Evolutionary conservation across 495 filamentous ascomycete species (phyloP), one percentile per base, ranked within the genome.

Genomic region (Antarctomyces pellizariae): DNA sequence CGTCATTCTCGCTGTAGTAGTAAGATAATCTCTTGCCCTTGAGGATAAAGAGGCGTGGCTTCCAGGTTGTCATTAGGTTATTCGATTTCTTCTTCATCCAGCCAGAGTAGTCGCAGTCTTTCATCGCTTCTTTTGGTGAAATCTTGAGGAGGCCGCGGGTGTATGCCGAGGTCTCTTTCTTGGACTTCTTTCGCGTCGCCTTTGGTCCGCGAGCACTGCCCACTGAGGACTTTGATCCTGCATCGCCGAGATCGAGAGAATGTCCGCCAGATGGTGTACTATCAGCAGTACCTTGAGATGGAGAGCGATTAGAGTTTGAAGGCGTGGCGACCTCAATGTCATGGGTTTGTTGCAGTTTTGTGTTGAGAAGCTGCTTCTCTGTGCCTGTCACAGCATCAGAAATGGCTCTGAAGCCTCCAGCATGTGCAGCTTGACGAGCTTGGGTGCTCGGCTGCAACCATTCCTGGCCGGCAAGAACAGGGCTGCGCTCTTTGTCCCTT

Each of bases 41-140:
- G 17, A 99, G 58, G 12, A 95, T 74, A 41, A 99, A 99, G 17
- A 95, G 63, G 5, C 89, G 71, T 21, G 77, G 68, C 43, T 95
- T 95, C 89, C 89, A 99, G 1, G 79, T 91, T 2, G 78, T 75
- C 75, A 93, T 89, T 26, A 93, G 54, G 36, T 86, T 86, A 2
- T 78, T 79, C 25, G 78, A 90, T 41, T 82, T 71, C 62, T 99
- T 99, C 57, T 91, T 95, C 89, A 99, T 99, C 89, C 89, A 99
- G 13, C 89, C 89, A 36, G 70, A 80, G 41, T 83, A 99, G 39
- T 99, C 86, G 24, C 79, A 84, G 29, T 67, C 71, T 28, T 62
- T 52, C 49, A 92, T 83, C 33, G 86, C 79, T 43, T 90, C 77
- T 26, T 67, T 57, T 0, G 89, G 89, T 0, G 64, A 53, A 36